Evolutionary conservation across 331 rosid genomes (phyloP), one percentile per base, ranked within the genome.

Genomic region (Stylosanthes scabra): DNA sequence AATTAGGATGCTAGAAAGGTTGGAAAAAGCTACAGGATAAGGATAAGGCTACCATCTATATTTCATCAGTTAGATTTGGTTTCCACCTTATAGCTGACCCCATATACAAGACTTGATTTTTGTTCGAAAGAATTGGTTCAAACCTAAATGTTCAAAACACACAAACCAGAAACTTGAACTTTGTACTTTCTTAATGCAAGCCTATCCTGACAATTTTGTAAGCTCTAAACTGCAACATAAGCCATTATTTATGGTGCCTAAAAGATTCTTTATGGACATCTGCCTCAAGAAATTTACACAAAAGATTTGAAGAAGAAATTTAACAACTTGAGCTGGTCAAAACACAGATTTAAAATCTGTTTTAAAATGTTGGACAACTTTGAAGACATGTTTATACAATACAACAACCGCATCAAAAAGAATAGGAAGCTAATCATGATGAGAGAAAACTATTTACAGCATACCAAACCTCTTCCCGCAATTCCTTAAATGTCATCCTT

Each of bases 391-490:
- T 31, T 47, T 62, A 9, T 44, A 56, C 63, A 59, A 45, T 31
- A 58, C 52, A 81, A 81, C 9, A 59, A 20, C 63, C 7, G 59
- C 28, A 58, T 14, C 31, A 68, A 50, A 42, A 67, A 44, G 39
- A 16, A 49, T 41, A 6, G 20, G 52, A 59, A 75, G 9, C 60
- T 51, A 52, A 63, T 2, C 34, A 50, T 14, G 39, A 20, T 45
- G 2, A 11, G 20, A 68, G 51, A 50, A 45, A 45, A 16, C 46
- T 59, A 78, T 49, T 55, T 46, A 44, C 59, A 68, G 66, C 76
- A 58, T 88, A 94, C 99, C 99, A 91, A 86, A 94, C 93, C 78
- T 94, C 88, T 25, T 82, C 73, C 3, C 87, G 88, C 82, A 94
- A 74, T 77, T 88, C 93, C 70, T 71, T 11, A 9, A 91, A 85